Base-by-base conservation (phyloP, 164 flowering plant species). In the Piper betle region DNA sequence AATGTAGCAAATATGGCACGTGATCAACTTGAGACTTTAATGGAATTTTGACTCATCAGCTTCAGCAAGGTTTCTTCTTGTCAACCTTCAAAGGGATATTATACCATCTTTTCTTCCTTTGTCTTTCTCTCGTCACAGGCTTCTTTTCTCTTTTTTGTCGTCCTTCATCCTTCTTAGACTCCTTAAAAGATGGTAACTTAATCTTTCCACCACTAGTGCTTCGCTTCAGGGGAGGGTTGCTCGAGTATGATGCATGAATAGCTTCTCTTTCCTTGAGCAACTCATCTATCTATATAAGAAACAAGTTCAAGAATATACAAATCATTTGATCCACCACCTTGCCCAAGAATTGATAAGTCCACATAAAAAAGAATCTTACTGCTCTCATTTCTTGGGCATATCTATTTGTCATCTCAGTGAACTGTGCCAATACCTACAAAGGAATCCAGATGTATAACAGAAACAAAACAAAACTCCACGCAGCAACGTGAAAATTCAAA, bases 331-430 rank as follows among this genome's bases (percentile, higher is more conserved):
- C 20, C 55, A 53, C 0, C 20, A 16, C 10, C 11, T 42, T 42
- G 6, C 57, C 20, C 37, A 38, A 58, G 59, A 11, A 37, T 12
- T 15, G 19, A 20, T 39, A 40, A 1, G 12, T 17, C 46, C 16
- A 15, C 4, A 3, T 6, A 58, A 39, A 39, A 38, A 11, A 5
- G 39, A 58, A 58, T 79, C 91, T 80, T 69, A 91, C 99, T 10
- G 74, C 74, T 68, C 85, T 91, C 91, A 88, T 88, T 82, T 94
- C 99, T 66, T 79, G 87, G 0, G 96, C 80, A 72, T 93, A 94
- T 81, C 95, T 81, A 72, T 78, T 79, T 16, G 97, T 94, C 96
- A 94, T 88, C 73, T 90, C 96, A 2, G 94, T 88, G 66, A 90
- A 94, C 70, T 88, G 99, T n/a, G 87, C 78, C 52, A 94, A 78